phyloP scores from a whole-genome alignment of 345 rosid genomes.

The Lenwebbia sp. region DNA sequence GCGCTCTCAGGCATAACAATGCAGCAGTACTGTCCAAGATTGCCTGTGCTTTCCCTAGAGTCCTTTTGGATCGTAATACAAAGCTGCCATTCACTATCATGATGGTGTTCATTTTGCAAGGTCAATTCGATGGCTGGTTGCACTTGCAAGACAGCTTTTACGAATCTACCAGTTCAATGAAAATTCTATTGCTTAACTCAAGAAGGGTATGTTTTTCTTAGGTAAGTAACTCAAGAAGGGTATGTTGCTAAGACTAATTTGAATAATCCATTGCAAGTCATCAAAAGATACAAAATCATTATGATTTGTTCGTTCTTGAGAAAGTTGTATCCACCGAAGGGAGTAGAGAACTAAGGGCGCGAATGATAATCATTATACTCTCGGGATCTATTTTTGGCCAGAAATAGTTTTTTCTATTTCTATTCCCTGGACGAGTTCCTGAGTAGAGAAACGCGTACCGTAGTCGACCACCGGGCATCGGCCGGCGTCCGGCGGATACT shows the following conservation, averaged over 20 bases:
- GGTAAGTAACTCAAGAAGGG: neutral
- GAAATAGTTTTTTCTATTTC: too few relatives aligned
- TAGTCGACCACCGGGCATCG: too few relatives aligned
- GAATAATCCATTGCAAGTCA: neutral
- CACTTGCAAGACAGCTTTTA: neutral
- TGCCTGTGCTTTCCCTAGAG: neutral
- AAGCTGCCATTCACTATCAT: neutral
- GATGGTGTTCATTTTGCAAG: neutral
- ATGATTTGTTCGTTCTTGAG: neutral
- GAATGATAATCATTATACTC: too few relatives aligned
- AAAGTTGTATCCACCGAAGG: neutral
- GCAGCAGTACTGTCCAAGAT: neutral
- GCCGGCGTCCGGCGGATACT: too few relatives aligned
- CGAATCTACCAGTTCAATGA: neutral
- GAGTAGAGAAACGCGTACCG: too few relatives aligned
- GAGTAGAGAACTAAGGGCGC: neutral
- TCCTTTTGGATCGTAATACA: neutral
- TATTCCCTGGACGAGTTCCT: too few relatives aligned
- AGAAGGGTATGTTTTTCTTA: neutral
- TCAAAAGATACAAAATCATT: neutral
- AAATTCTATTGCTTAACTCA: neutral
- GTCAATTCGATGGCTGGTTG: neutral
- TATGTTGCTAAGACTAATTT: neutral
- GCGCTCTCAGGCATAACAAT: neutral
- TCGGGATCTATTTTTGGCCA: too few relatives aligned